Evolutionary conservation across 2,329 filamentous ascomycete species (phyloP).

Genomic region (Aspergillus phoenicis): DNA sequence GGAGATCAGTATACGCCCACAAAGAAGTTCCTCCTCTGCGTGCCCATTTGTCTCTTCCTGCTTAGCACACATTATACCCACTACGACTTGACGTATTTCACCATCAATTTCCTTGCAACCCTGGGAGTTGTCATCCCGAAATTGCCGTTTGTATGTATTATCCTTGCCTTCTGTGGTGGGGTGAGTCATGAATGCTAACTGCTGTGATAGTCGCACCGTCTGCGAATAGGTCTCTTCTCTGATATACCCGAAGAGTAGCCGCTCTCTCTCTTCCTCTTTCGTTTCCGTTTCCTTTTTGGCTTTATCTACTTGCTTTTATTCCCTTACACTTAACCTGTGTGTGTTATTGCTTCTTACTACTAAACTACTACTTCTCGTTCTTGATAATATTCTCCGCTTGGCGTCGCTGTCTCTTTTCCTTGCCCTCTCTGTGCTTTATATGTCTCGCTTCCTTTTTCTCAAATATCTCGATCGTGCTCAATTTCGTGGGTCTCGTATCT

Average conservation of each 20-base stretch:
- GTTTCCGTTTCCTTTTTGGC: slow-evolving; percentile 6
- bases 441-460: not conserved
- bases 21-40: slow-evolving; percentile 95
- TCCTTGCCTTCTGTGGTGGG: not conserved
- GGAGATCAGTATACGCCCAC: slow-evolving; percentile 97
- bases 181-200: slow-evolving; percentile 29
- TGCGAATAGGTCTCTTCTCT: slow-evolving; percentile 75
- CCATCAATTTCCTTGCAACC: slow-evolving; percentile 93
- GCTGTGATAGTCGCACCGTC: slow-evolving; percentile 67
- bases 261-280: slow-evolving; percentile 18
- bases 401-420: slow-evolving; percentile 6
- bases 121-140: slow-evolving; percentile 94
- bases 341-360: not conserved
- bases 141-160: slow-evolving; percentile 78
- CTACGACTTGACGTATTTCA: slow-evolving; percentile 95
- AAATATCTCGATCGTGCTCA: not conserved
- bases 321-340: not conserved
- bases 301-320: slow-evolving; percentile 5
- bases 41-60: slow-evolving; percentile 91
- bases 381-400: slow-evolving; percentile 13
- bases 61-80: slow-evolving; percentile 98
- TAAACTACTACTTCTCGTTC: slow-evolving; percentile 6
- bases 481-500: not conserved
- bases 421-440: not conserved
- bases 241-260: slow-evolving; percentile 65